These are phyloP conservation scores for Pyricularia grisea DNA, from an alignment of 2,329 filamentous ascomycete species.

Conservation along the genomic window DNA sequence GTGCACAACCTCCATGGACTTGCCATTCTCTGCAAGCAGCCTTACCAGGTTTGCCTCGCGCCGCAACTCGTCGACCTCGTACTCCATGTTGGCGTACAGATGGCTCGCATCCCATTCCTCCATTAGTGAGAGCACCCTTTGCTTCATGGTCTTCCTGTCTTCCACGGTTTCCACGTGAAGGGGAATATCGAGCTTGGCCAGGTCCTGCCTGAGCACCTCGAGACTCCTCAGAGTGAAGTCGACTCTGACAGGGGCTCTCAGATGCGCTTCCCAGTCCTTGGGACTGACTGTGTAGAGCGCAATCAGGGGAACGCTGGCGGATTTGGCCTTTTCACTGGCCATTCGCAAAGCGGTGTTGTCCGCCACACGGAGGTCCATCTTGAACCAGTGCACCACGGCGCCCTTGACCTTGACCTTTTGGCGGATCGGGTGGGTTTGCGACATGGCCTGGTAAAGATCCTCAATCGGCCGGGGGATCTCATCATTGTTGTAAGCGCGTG, in stretches of 20 bases:
- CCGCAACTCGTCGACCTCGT: slow-evolving; percentile 82
- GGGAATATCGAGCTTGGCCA: slow-evolving; percentile 66
- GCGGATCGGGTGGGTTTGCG: slow-evolving; percentile 47
- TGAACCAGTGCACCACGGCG: slow-evolving; percentile 84
- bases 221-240: slow-evolving; percentile 75
- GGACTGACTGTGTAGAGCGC: slow-evolving; percentile 73
- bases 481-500: slow-evolving; percentile 61
- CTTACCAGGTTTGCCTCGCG: slow-evolving; percentile 61
- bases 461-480: slow-evolving; percentile 66
- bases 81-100: slow-evolving; percentile 77
- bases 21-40: slow-evolving; percentile 49
- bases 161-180: slow-evolving; percentile 65
- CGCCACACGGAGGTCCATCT: slow-evolving; percentile 61
- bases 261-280: slow-evolving; percentile 75
- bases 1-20: slow-evolving; percentile 63
- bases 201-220: slow-evolving; percentile 51
- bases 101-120: slow-evolving; percentile 65
- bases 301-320: slow-evolving; percentile 52
- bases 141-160: slow-evolving; percentile 51
- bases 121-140: slow-evolving; percentile 54
- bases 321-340: slow-evolving; percentile 44
- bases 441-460: slow-evolving; percentile 49
- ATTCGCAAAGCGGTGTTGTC: slow-evolving; percentile 67
- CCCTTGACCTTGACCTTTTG: slow-evolving; percentile 41
- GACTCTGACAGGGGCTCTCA: slow-evolving; percentile 61